Percentiles rank a stretch among this genome's conserved stretches.
Evolutionary conservation across 129 eudicot genomes (phyloP).

Genomic region (Flaveria bidentis): DNA sequence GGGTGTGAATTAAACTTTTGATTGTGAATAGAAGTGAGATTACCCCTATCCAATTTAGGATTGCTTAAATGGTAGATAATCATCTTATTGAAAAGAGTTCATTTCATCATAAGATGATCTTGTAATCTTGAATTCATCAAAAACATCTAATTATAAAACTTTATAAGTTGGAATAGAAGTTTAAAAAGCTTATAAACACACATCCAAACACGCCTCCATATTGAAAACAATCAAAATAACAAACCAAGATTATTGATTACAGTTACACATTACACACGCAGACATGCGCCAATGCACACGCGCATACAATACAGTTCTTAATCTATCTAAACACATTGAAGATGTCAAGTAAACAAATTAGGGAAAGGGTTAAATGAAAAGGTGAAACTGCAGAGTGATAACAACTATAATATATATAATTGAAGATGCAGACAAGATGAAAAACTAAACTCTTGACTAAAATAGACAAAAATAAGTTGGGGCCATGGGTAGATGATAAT

Average conservation of each 20-base stretch:
- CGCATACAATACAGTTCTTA: neutral
- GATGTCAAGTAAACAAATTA: slow-evolving; percentile 15
- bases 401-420: slow-evolving; percentile 24
- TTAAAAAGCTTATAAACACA: no score
- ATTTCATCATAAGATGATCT: no score
- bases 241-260: slow-evolving; percentile 15
- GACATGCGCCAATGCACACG: no score
- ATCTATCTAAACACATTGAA: slow-evolving; percentile 24
- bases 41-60: no score
- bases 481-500: slow-evolving; percentile 40
- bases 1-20: no score
- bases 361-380: slow-evolving; percentile 27
- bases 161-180: no score
- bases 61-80: no score
- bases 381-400: slow-evolving; percentile 28
- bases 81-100: no score
- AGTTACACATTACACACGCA: slow-evolving; percentile 7
- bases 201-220: neutral
- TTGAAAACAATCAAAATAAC: slow-evolving; percentile 20
- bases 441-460: slow-evolving; percentile 35
- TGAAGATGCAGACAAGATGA: slow-evolving; percentile 39
- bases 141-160: neutral
- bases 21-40: no score
- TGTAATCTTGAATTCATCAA: neutral
- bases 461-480: slow-evolving; percentile 27